Evolutionary conservation across 2,329 filamentous ascomycete genomes (phyloP).

Genomic region (Colletotrichum scovillei): DNA sequence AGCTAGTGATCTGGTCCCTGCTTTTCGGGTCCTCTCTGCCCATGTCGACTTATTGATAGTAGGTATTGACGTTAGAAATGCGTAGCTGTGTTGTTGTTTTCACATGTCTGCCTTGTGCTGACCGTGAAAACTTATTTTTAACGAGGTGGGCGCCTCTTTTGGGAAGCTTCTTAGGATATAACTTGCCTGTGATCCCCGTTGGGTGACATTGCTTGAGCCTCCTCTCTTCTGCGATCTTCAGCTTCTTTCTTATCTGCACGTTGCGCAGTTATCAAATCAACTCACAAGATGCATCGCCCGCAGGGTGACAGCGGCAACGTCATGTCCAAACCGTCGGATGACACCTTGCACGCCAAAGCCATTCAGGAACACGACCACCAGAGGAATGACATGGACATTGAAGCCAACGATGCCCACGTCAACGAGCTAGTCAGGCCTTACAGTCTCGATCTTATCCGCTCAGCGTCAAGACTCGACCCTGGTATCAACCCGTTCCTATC

Average conservation of each 20-base stretch:
- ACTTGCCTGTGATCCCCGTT: not conserved
- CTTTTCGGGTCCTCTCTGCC: not conserved
- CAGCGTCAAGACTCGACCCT: slow-evolving; percentile 22
- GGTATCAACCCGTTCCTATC: slow-evolving; percentile 41
- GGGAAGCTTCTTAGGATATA: not conserved
- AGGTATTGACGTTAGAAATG: not conserved
- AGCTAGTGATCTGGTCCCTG: not conserved
- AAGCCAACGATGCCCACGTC: not conserved
- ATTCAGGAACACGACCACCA: not conserved
- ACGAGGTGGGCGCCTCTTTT: not conserved
- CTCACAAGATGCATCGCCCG: not conserved
- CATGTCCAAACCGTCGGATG: not conserved
- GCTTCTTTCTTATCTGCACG: not conserved
- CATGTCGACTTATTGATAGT: not conserved
- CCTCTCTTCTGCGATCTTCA: not conserved
- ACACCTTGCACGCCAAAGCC: not conserved
- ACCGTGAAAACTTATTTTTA: not conserved
- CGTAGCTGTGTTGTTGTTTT: not conserved
- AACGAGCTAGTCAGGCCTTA: slow-evolving; percentile 28
- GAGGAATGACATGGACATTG: not conserved
- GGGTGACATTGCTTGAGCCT: not conserved
- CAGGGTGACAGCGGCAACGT: not conserved
- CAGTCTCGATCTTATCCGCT: slow-evolving; percentile 36
- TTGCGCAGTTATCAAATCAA: not conserved
- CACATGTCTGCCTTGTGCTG: not conserved